Base-by-base conservation (phyloP, 129 eudicot species). In the Sambucus nigra region DNA sequence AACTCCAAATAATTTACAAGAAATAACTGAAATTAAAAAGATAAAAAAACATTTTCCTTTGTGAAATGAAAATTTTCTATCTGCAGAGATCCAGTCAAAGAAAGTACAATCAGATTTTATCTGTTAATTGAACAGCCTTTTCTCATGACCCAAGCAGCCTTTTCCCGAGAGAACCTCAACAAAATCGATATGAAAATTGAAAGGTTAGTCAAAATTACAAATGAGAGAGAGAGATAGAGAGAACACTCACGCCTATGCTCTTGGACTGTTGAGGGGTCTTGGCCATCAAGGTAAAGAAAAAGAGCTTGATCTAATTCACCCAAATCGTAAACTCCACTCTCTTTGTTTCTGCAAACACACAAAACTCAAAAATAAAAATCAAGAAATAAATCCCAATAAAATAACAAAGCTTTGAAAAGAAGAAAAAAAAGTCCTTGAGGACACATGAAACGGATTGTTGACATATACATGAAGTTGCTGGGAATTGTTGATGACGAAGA, bases 261-360 rank as follows among this genome's bases (percentile, higher is more conserved):
- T 73, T 80, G 83, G 10, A 74, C 48, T 50, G 81, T 25, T 26
- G 87, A 59, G 7, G 81, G 74, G 51, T 77, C 82, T 76, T 92
- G 99, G 47, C 91, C 84, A 69, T 92, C 99, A 17, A 88, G 76
- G 25, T 92, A 92, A 0, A 79, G 70, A 58, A 82, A 82, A 28
- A 92, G 84, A 17, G 94, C 84, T 74, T 82, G 95, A 80, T 92
- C 99, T 27, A 92, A 73, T 57, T 92, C 99, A 4, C 91, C 94
- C 73, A 92, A 72, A 63, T 92, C 96, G 54, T 82, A 82, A 25
- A 87, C 77, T 32, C 84, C 94, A 25, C 44, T 69, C 25, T 78
- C 86, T 52, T 75, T 78, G 55, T 57, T 70, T 53, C 94, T 83
- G 81, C 82, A 69, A 24, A 50, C 29, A 33, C 56, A 45, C 63